Base-by-base conservation (phyloP, 176 grass and related monocot genomes). In the Musa acuminata region DNA sequence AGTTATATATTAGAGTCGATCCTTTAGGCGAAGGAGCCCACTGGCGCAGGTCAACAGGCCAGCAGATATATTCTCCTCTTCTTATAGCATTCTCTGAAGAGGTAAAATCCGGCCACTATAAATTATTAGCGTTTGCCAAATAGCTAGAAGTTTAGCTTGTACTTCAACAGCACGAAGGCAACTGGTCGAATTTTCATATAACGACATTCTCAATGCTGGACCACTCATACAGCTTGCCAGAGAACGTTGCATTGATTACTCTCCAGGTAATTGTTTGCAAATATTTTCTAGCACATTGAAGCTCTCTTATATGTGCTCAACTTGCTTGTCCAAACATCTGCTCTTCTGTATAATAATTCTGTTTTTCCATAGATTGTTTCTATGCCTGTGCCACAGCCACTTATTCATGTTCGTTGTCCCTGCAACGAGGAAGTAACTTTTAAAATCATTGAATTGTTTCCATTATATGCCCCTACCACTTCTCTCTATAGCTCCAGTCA, bases 21-120 rank as follows among this genome's bases (percentile, higher is more conserved):
- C 81, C 72, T 23, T 62, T 67, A 29, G 85, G 85, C 49, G 68
- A 80, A 59, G 81, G 85, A 73, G 81, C 85, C 72, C 77, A 76
- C 27, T 87, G 85, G 85, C 81, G 85, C 19, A 74, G 81, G 60
- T 80, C 85, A 62, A 62, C 51, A 49, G 81, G 81, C 5, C 85
- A 87, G 81, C 77, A 87, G 58, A 83, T 84, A 50, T 87, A 84
- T 77, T 83, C 85, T 80, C 85, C 85, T 84, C 81, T 87, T 77
- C 78, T 87, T 25, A 17, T 87, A 73, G 85, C 85, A 78, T 87
- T 87, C 52, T 87, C 85, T 70, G 77, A 87, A 62, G 54, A 80
- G 66, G 85, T 83, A 75, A 68, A 75, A 63, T 73, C 13, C 8
- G 58, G 21, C 63, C 7, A 58, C 13, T 67, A 64, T 43, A 29